Percentiles rank a stretch among this genome's conserved stretches.
Conservation (phyloP, 768 basidiomycete species). For the Rhodosporidiobolus sp. region DNA sequence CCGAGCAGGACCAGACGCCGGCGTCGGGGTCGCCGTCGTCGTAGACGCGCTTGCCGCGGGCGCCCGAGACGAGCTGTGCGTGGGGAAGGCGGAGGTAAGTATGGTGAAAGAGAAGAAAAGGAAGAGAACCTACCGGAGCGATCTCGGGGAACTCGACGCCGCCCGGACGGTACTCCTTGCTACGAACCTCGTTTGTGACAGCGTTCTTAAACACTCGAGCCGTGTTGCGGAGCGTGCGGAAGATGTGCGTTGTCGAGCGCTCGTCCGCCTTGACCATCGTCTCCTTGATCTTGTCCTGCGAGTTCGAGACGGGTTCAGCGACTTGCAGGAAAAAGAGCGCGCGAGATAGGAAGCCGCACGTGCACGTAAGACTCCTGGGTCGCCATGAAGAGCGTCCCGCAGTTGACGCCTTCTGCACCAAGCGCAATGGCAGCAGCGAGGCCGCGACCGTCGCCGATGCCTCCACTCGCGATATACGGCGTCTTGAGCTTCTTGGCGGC, state of each 20-base stretch:
- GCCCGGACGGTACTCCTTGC: slow-evolving; percentile 71
- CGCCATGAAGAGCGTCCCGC: slow-evolving; percentile 92
- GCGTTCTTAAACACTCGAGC: slow-evolving; percentile 42
- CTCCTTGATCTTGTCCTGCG: slow-evolving; percentile 81
- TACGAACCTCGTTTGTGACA: slow-evolving; percentile 75
- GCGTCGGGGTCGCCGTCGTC: slow-evolving; percentile 67
- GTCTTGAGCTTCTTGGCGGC: slow-evolving; percentile 69
- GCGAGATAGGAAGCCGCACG: not conserved
- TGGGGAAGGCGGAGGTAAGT: not conserved
- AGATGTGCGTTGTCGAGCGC: slow-evolving; percentile 73
- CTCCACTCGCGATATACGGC: slow-evolving; percentile 88
- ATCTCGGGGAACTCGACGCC: slow-evolving; percentile 73
- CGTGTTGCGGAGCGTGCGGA: slow-evolving; percentile 63
- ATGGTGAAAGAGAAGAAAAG: not conserved
- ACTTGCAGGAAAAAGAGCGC: too few relatives aligned
- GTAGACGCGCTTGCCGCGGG: slow-evolving; percentile 55
- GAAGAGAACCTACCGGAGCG: slow-evolving; percentile 28
- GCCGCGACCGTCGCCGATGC: slow-evolving; percentile 81
- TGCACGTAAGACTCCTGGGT: slow-evolving; percentile 68
- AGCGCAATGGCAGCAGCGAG: slow-evolving; percentile 75
- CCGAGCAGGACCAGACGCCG: slow-evolving; percentile 67
- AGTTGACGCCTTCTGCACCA: slow-evolving; percentile 72
- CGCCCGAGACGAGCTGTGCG: slow-evolving; percentile 55
- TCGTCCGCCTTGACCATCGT: slow-evolving; percentile 80
- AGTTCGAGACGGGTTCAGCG: too few relatives aligned